phyloP scores from a whole-genome alignment of 305 asterid species.

The Ajuga reptans region DNA sequence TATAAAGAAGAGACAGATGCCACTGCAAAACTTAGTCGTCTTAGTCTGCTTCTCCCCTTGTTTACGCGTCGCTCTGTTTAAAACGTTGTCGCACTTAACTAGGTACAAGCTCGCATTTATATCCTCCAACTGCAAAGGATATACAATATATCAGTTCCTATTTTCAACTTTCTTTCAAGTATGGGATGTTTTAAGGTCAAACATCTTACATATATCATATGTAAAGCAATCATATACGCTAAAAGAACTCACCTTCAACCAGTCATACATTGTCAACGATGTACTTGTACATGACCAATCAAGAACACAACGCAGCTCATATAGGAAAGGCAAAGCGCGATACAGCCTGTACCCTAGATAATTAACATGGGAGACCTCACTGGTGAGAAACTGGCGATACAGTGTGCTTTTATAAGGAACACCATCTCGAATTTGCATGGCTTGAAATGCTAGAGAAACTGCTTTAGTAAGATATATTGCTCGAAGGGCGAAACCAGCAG shows the following conservation, averaged over 20 bases:
- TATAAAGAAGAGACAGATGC: slow-evolving; percentile 82
- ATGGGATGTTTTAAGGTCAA: too few species aligned
- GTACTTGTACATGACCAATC: slow-evolving; percentile 99
- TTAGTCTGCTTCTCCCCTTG: slow-evolving; percentile 87
- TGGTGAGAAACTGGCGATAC: slow-evolving; percentile 94
- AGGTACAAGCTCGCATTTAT: slow-evolving; percentile 97
- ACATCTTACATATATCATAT: background rate
- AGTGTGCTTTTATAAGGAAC: slow-evolving; percentile 85
- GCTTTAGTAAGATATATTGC: slow-evolving; percentile 87
- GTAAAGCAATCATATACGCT: background rate
- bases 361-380: slow-evolving; percentile 77
- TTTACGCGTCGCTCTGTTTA: slow-evolving; percentile 79
- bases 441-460: slow-evolving; percentile 82
- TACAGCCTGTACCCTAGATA: slow-evolving; percentile 84
- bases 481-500: slow-evolving; percentile 87
- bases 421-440: slow-evolving; percentile 82
- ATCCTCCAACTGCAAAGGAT: slow-evolving; percentile 78
- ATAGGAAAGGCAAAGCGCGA: slow-evolving; percentile 93
- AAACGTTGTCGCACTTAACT: slow-evolving; percentile 86
- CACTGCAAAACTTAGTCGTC: slow-evolving; percentile 90
- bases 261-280: slow-evolving; percentile 94
- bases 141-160: slow-evolving; percentile 22
- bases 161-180: background rate
- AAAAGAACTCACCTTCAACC: slow-evolving; percentile 75
- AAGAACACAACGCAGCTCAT: slow-evolving; percentile 89